Evolutionary conservation across 1,284 basidiomycete species (phyloP), one percentile per base, ranked within the genome.

Genomic region (Trametes polyzona): DNA sequence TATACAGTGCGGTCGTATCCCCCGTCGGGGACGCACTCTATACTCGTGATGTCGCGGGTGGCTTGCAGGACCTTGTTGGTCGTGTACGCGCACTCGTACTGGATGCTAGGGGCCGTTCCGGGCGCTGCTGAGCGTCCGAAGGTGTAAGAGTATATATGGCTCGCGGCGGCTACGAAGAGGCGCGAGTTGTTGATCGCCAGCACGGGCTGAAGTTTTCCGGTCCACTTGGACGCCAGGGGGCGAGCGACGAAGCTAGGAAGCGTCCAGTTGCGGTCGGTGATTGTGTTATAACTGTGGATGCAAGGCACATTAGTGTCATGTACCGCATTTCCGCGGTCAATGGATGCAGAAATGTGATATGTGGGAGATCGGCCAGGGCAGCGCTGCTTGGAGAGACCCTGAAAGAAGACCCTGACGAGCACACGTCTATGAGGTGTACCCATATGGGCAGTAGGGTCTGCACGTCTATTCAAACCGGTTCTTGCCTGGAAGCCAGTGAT

Each of bases 221-320:
- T 40, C 90, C 90, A 91, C 16, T 82, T 78, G 32, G 74, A 75
- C n/a, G 84, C 82, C 14, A 92, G 76, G 1, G 89, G 89, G 3
- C 87, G 81, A 2, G 88, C 87, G 33, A 88, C 72, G 59, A 90
- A 88, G 47, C 73, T 65, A 42, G 70, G 67, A 14, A 65, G 66
- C 2, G 73, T 61, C 90, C 90, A 92, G 16, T 82, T 76, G 4
- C 67, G 60, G 65, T 90, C 87, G 1, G 80, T 71, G 7, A 84
- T 67, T 17, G 71, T 70, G 63, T 88, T 75, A 65, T 88, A 86
- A 50, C 77, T 79, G 39, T 33, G 23, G n/a, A n/a, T n/a, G n/a
- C n/a, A n/a, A n/a, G n/a, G n/a, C n/a, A n/a, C n/a, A n/a, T n/a
- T n/a, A n/a, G n/a, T n/a, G n/a, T n/a, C n/a, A n/a, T n/a, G n/a